Base-by-base conservation (phyloP, 2,329 filamentous ascomycete species). In the Diplodia corticola region DNA sequence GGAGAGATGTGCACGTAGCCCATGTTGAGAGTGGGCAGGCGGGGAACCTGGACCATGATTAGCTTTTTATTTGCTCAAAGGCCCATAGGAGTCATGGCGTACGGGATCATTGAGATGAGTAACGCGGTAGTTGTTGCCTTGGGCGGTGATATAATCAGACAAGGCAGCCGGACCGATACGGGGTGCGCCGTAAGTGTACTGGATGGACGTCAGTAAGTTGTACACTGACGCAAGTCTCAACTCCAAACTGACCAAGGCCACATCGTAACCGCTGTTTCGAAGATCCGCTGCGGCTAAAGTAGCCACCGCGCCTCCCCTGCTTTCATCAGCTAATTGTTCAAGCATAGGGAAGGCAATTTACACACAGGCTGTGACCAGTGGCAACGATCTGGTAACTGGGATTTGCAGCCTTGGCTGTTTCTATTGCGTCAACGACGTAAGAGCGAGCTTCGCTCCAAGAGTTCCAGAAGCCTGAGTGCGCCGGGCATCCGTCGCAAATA, bases 101-200 rank as follows among this genome's bases (percentile, higher is more conserved):
- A 92, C 85, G 1, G 88, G 86, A 74, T 93, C 90, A 71, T 86
- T 82, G 60, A 76, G 78, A 76, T 92, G 89, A 1, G 90, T 92
- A 63, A 91, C 78, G 68, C 90, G 87, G 78, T 84, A 89, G 72
- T 89, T 84, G 55, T 76, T 77, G 63, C 81, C 78, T 74, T 89
- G 87, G 50, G 73, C 73, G 9, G 82, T 83, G 69, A 91, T 81
- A 72, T 83, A 89, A 63, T 79, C 72, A 67, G 82, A 84, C 67
- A 89, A 82, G n/a, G 75, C 81, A 1, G 72, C 71, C 75, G 90
- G 89, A 69, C 86, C 89, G n/a, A 88, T 81, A n/a, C 89, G 85
- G 1, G 89, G 89, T 10, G 85, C 82, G 66, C 89, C 89, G 76
- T 84, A 91, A 1, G 85, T 87, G 80, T 88, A 90, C 60, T 64